Evolutionary conservation across 345 rosid species (phyloP), one percentile per base, ranked within the genome.

Genomic region (Psidium guajava): DNA sequence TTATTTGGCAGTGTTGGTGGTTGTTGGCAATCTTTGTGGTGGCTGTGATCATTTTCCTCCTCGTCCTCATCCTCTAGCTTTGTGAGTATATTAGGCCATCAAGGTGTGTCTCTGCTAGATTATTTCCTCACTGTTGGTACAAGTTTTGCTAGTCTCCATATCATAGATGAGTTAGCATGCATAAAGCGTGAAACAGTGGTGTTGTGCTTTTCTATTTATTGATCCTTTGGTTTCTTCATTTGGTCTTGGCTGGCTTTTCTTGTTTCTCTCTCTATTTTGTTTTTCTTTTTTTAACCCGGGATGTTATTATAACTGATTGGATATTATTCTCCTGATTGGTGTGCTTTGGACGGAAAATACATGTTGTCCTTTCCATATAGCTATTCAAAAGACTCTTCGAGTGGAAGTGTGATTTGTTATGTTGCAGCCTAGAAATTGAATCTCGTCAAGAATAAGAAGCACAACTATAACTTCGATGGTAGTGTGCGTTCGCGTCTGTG

Each of bases 1-100:
- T 83, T 53, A n/a, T 53, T 87, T 89, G 87, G 91, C 94, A 93
- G 96, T 93, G 96, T 77, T 93, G 96, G 96, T 93, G 96, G 96
- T 61, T 92, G 82, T 85, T 92, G 89, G 96, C 80, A 82, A 84
- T 92, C 85, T 55, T 91, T 24, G 87, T 91, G 73, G 83, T 91
- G 89, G 92, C 64, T 42, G 53, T 93, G 85, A 86, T 91, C 32
- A 53, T 92, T 83, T 53, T 93, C 86, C 49, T 92, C 84, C 85
- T 91, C 24, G 55, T 93, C 85, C 85, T 93, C 73, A 88, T 93
- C 59, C 27, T 92, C n/a, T 90, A 90, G 90, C 10, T 69, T 36
- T 27, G 83, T 12, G 53, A 77, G 56, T 50, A 25, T 24, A 15
- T 2, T 69, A 36, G n/a, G 84, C 56, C 0, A 1, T 77, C 2